Evolutionary conservation across 176 grass and related monocot species (phyloP), one percentile per base, ranked within the genome.

Genomic region (Guadua angustifolia): DNA sequence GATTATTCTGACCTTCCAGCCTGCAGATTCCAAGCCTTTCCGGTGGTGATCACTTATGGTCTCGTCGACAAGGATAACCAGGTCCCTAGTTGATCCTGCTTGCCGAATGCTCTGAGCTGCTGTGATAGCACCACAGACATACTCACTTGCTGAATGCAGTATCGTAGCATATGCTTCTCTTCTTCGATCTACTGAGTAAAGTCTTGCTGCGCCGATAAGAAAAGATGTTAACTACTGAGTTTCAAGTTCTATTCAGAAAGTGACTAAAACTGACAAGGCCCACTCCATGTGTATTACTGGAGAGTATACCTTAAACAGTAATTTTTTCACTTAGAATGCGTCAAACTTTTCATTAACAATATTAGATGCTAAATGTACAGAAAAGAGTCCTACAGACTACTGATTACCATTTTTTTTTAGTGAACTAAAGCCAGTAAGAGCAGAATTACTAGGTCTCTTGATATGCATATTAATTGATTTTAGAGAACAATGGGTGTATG

Each of bases 61-160:
- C 2, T 94, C 84, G 33, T 97, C 94, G 0, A 97, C 92, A 47
- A 97, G 88, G 77, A 97, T 97, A 21, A 97, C 88, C 19, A 97
- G 79, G 82, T 97, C 94, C 72, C 94, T 80, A 0, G 92, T 92
- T 3, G 94, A 97, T 25, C 94, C 94, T 49, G 92, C 86, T 69
- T 91, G 92, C 32, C 94, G 86, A 67, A 97, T 97, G 83, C 94
- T 97, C 84, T 94, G 94, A 71, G 94, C 94, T 39, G 90, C 94
- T 26, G 90, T 7, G 47, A 97, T 97, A 25, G 94, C 94, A 66
- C 94, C 94, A 21, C 94, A 97, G 26, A 97, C 94, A 49, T 97
- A 97, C 29, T 83, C 81, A 35, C 89, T 87, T 22, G 94, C 94
- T 13, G 94, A 97, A 73, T 97, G 94, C 45, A 97, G 84, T 79